Base-by-base conservation (phyloP, 2,329 filamentous ascomycete genomes). In the Arthrocladium fulminans region DNA sequence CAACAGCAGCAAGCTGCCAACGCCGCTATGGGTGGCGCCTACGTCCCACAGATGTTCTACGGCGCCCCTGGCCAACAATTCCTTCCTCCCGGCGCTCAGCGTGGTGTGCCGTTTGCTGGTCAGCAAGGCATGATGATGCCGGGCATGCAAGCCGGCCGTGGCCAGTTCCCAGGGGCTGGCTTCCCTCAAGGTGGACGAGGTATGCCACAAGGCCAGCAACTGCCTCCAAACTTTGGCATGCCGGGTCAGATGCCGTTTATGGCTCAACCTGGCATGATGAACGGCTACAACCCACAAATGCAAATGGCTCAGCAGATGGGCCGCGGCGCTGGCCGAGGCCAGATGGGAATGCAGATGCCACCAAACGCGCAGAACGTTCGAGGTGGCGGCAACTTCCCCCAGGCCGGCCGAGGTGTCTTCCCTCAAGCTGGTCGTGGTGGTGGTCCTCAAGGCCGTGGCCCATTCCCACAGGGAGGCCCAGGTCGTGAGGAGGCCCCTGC, bases 1-100 rank as follows among this genome's bases (percentile, higher is more conserved):
- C 92, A 97, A 83, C 92, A 97, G 76, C 92, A 98, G 73, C 88
- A 88, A 59, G 88, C 89, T 58, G 88, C 89, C 57, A 86, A 85
- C 57, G 88, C 86, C 47, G 88, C 87, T 62, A 88, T 95, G 79
- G 84, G 86, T 59, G 85, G 77, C 17, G 48, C 84, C 71, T 84
- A 85, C 77, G 90, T 94, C 78, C 86, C 87, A 67, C 82, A 87
- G 50, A 83, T 86, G 56, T 97, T 92, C 78, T 94, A 94, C 67
- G 84, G 83, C 54, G 85, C 87, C 57, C 86, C 86, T 45, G 70
- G 73, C 60, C 72, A 73, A 62, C 56, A 55, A 39, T 48, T 59
- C 29, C 51, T 54, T 15, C 45, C 45, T 22, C 62, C 63, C 13
- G 70, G 70, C 56, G 63, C 64, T 52, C 75, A 74, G 62, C 77